Evolutionary conservation across 805 yeast species (phyloP).

Genomic region (Lipomyces anomalus): DNA sequence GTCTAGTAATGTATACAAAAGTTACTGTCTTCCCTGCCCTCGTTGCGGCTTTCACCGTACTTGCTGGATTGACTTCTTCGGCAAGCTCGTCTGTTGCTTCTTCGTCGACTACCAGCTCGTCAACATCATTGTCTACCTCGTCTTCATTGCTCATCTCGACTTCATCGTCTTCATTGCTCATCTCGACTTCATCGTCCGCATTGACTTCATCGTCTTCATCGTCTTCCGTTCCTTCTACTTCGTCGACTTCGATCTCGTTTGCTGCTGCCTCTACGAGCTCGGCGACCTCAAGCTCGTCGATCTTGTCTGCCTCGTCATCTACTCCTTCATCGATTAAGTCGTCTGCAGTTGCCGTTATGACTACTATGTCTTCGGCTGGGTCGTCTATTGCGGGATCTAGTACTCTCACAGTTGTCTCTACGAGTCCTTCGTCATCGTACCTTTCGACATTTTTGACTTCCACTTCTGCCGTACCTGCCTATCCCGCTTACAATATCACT

Average conservation of each 20-base stretch:
- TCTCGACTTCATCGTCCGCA: slow-evolving; percentile 6
- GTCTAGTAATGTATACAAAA: slow-evolving; percentile 5
- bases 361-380: slow-evolving; percentile 28
- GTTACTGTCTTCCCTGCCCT: slow-evolving; percentile 37
- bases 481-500: slow-evolving; percentile 6
- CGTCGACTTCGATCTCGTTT: slow-evolving; percentile 12
- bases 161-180: slow-evolving; percentile 10
- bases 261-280: neutral
- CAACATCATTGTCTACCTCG: slow-evolving; percentile 7
- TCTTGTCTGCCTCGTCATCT: slow-evolving; percentile 24
- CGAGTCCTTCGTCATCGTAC: slow-evolving; percentile 12
- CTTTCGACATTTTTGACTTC: slow-evolving; percentile 4
- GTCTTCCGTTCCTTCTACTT: slow-evolving; percentile 2
- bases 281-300: slow-evolving; percentile 25
- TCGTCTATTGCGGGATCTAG: slow-evolving; percentile 25
- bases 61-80: slow-evolving; percentile 13
- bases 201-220: slow-evolving; percentile 4
- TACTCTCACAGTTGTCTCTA: slow-evolving; percentile 10
- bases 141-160: slow-evolving; percentile 8
- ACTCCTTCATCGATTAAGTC: slow-evolving; percentile 23
- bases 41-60: slow-evolving; percentile 41
- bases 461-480: slow-evolving; percentile 7
- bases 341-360: slow-evolving; percentile 25
- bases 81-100: slow-evolving; percentile 23
- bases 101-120: slow-evolving; percentile 3